Evolutionary conservation across 129 eudicot species (phyloP), one percentile per base, ranked within the genome.

Genomic region (Chrysanthemum lavandulifolium): DNA sequence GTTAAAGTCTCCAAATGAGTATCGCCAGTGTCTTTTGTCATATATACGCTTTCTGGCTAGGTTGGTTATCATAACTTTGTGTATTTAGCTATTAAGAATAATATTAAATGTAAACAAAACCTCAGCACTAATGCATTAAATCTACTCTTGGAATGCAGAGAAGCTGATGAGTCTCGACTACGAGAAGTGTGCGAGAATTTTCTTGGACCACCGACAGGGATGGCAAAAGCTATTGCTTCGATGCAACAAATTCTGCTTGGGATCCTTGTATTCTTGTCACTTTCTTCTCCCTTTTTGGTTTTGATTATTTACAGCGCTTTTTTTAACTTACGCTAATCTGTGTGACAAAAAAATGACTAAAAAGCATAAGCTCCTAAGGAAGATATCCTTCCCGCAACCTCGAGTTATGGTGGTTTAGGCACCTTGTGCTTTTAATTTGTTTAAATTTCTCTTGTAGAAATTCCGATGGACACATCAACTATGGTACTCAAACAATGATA

Each of bases 121-220:
- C 23, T 45, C 59, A 23, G 29, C 11, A 33, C 70, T 73, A 73
- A 62, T 58, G 18, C 27, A 51, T 29, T 62, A 19, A 19, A 19
- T 19, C 21, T 19, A 19, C 21, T 19, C 21, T 19, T 19, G 21
- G 21, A 19, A 19, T 62, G 70, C 82, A 95, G 99, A 82, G 99
- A 95, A 73, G 97, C 96, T 55, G 99, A 95, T 36, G 99, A 90
- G 59, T 85, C 97, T 63, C 84, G 99, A 57, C 68, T 95, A 65
- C 94, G 97, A 31, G 97, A 95, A 80, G 94, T 95, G 66, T 95
- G 99, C 52, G 99, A 95, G 76, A 85, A 84, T 83, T 95, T 86
- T 74, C 97, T 95, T 54, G 97, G 99, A 50, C 99, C 99, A 8
- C 97, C 99, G n/a, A 80, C 88, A 10, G 99, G 99, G 76, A 95